These are phyloP conservation scores for Erodium texanum DNA, from an alignment of 441 rosid species.

Conservation along the genomic window DNA sequence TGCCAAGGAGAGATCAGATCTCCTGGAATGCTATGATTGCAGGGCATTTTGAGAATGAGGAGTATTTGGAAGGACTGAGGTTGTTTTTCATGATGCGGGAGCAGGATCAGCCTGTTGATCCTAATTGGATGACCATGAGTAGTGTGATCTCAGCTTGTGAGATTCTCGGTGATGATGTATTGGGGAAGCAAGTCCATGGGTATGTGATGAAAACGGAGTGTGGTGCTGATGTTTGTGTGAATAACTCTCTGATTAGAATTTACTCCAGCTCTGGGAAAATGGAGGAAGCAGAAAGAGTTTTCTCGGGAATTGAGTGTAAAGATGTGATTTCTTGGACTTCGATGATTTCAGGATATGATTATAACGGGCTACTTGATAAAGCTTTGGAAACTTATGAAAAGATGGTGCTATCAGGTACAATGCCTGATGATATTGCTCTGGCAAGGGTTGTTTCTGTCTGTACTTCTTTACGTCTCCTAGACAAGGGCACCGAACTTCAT, in stretches of 20 bases:
- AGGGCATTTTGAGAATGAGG: constrained; percentile 57
- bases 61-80: constrained; percentile 49
- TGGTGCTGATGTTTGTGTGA: constrained; percentile 42
- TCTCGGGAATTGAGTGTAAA: constrained; percentile 44
- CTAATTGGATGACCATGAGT: constrained; percentile 79
- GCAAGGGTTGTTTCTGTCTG: constrained; percentile 77
- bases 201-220: constrained; percentile 42
- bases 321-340: constrained; percentile 84
- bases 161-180: constrained; percentile 44
- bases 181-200: constrained; percentile 67
- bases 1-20: constrained; percentile 59
- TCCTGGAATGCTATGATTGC: constrained; percentile 82
- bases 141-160: constrained; percentile 73
- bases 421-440: constrained; percentile 68
- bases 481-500: constrained; percentile 63
- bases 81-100: constrained; percentile 60
- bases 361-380: constrained; percentile 42
- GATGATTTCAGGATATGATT: constrained; percentile 71
- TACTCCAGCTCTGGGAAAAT: constrained; percentile 44
- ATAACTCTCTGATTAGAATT: constrained; percentile 62
- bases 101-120: constrained; percentile 37
- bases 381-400: constrained; percentile 52
- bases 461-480: constrained; percentile 53
- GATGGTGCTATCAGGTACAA: constrained; percentile 51
- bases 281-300: constrained; percentile 65